These are phyloP conservation scores for Alternaria arborescens DNA, from an alignment of 2,329 filamentous ascomycete species.

Conservation along the genomic window DNA sequence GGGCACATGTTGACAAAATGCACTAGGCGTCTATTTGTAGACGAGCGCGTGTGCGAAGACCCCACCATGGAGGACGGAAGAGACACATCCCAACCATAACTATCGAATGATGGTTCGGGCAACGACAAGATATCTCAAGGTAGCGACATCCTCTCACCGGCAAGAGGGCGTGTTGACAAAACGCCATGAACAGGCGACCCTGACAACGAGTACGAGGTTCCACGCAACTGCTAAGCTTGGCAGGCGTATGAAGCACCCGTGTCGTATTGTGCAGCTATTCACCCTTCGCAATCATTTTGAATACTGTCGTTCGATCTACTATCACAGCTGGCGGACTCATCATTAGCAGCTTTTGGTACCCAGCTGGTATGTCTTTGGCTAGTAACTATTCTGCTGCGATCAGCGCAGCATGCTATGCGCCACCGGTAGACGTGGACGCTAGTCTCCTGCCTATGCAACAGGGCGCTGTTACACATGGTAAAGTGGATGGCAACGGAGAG, in stretches of 20 bases:
- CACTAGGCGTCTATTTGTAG: no score
- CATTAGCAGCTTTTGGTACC: constrained; percentile 23
- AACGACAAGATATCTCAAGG: background rate
- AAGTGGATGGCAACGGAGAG: no score
- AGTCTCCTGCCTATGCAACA: constrained; percentile 1
- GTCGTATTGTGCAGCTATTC: no score
- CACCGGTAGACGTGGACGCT: constrained; percentile 20
- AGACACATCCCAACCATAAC: background rate
- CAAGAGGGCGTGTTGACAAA: background rate
- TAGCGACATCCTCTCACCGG: background rate
- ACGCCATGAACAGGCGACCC: no score
- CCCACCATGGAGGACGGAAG: background rate
- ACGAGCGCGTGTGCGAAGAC: background rate
- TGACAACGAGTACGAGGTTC: no score
- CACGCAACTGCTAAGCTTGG: no score
- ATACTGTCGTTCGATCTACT: constrained; percentile 11
- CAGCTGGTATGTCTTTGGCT: constrained; percentile 39
- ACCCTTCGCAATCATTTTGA: constrained; percentile 15
- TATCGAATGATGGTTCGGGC: background rate
- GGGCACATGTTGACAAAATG: no score
- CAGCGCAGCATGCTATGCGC: constrained; percentile 45
- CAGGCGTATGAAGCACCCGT: no score
- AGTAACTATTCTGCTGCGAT: constrained; percentile 43
- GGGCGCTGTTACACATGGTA: no score
- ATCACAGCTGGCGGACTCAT: constrained; percentile 21